Conservation (phyloP, 148 eudicot genomes). For the Mesembryanthemum crystallinum region DNA sequence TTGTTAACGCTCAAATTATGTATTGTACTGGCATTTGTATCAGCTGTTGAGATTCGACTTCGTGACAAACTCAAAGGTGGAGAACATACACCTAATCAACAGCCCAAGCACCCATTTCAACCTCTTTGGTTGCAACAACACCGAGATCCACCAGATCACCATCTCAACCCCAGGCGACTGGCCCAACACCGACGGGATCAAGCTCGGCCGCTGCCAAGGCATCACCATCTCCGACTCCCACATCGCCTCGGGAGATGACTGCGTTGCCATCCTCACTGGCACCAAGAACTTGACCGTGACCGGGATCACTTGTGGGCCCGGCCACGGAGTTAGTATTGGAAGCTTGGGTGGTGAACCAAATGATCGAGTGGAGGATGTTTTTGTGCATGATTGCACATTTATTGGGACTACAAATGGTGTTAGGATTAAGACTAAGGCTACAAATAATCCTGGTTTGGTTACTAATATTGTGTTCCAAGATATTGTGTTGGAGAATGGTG, state of each 20-base stretch:
- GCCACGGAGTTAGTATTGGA: slow-evolving; percentile 43
- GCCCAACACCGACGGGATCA: slow-evolving; percentile 42
- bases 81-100: slow-evolving; percentile 42
- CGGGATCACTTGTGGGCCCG: slow-evolving; percentile 34
- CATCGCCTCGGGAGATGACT: slow-evolving; percentile 39
- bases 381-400: slow-evolving; percentile 24
- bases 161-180: slow-evolving; percentile 37
- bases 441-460: slow-evolving; percentile 8
- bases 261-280: slow-evolving; percentile 28
- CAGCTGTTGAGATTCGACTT: slow-evolving; percentile 55
- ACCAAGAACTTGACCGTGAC: slow-evolving; percentile 17
- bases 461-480: slow-evolving; percentile 16
- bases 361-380: slow-evolving; percentile 22
- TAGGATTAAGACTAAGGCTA: slow-evolving; percentile 40
- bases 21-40: not conserved
- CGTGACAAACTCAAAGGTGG: slow-evolving; percentile 45
- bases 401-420: slow-evolving; percentile 25
- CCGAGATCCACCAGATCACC: slow-evolving; percentile 18
- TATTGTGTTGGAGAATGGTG: not conserved
- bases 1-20: not conserved
- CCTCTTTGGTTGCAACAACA: slow-evolving; percentile 45
- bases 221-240: slow-evolving; percentile 10
- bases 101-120: slow-evolving; percentile 57
- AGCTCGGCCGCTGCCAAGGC: slow-evolving; percentile 14
- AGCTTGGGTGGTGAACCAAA: slow-evolving; percentile 28